Conservation (phyloP, 2,329 filamentous ascomycete species). For the Arachnomyces sp. region DNA sequence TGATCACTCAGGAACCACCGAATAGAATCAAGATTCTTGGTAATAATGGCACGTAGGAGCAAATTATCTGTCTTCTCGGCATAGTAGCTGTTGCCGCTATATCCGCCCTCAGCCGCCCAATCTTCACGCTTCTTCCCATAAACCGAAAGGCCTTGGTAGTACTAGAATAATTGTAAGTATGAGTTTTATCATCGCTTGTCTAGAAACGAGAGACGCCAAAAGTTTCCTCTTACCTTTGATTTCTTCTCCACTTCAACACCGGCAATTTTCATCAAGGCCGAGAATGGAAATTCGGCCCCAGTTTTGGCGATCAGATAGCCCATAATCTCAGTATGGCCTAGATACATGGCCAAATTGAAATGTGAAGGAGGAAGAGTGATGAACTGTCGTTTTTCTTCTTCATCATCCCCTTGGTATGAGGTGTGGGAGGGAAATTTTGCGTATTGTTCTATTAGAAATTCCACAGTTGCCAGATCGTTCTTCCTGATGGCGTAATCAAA, state of each 20-base stretch:
- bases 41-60: constrained; percentile 24
- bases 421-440: constrained; percentile 33
- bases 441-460: constrained; percentile 47
- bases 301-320: constrained; percentile 56
- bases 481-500: constrained; percentile 39
- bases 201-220: constrained; percentile 14
- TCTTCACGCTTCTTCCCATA: constrained; percentile 63
- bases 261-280: constrained; percentile 57
- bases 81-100: background rate
- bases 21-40: constrained; percentile 57
- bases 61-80: constrained; percentile 14
- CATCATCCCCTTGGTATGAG: constrained; percentile 22
- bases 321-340: constrained; percentile 50
- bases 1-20: constrained; percentile 72
- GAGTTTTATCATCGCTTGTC: background rate
- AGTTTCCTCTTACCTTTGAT: background rate
- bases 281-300: constrained; percentile 61
- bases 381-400: constrained; percentile 11
- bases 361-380: constrained; percentile 16
- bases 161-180: constrained; percentile 34
- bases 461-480: constrained; percentile 47
- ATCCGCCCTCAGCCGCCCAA: constrained; percentile 56
- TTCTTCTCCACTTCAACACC: constrained; percentile 57
- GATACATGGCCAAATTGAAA: constrained; percentile 30
- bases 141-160: constrained; percentile 67